Conservation (phyloP, 1,284 basidiomycete species). For the Laetiporus sulphureus region DNA sequence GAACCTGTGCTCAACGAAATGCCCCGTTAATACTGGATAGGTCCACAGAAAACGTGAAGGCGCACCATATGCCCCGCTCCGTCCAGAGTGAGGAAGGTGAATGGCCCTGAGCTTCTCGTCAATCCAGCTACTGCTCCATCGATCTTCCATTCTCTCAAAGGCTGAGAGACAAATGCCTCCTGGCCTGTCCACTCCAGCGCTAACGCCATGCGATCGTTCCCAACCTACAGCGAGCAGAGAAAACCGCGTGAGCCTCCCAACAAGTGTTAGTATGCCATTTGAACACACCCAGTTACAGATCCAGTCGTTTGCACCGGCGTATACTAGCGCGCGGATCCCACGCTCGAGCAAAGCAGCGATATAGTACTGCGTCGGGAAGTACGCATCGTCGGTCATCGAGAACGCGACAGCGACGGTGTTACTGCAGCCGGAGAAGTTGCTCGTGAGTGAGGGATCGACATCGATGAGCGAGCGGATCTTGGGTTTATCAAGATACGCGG, state of each 20-base stretch:
- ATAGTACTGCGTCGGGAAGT: slow-evolving; percentile 44
- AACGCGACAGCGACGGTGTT: slow-evolving; percentile 37
- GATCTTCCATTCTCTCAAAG: background rate
- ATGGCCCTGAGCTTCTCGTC: background rate
- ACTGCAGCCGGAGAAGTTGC: slow-evolving; percentile 32
- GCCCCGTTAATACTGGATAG: background rate
- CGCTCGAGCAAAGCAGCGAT: slow-evolving; percentile 57
- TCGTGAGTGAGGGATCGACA: slow-evolving; percentile 39
- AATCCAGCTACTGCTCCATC: background rate
- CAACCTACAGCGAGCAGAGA: slow-evolving; percentile 18
- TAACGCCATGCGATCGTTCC: slow-evolving; percentile 56
- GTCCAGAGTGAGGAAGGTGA: background rate
- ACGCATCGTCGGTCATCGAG: slow-evolving; percentile 29
- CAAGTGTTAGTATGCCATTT: background rate
- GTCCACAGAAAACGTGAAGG: background rate
- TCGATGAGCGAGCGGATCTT: slow-evolving; percentile 50
- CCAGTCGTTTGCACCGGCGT: slow-evolving; percentile 62
- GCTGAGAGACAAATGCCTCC: slow-evolving; percentile 32
- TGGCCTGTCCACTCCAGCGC: slow-evolving; percentile 58
- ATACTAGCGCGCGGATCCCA: background rate
- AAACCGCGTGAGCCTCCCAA: background rate
- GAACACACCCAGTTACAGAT: slow-evolving; percentile 62
- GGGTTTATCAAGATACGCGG: slow-evolving; percentile 47
- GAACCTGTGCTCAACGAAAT: background rate
- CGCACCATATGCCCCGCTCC: background rate